Evolutionary conservation across 805 yeast species (phyloP), one percentile per base, ranked within the genome.

Genomic region (Lachancea thermotolerans): DNA sequence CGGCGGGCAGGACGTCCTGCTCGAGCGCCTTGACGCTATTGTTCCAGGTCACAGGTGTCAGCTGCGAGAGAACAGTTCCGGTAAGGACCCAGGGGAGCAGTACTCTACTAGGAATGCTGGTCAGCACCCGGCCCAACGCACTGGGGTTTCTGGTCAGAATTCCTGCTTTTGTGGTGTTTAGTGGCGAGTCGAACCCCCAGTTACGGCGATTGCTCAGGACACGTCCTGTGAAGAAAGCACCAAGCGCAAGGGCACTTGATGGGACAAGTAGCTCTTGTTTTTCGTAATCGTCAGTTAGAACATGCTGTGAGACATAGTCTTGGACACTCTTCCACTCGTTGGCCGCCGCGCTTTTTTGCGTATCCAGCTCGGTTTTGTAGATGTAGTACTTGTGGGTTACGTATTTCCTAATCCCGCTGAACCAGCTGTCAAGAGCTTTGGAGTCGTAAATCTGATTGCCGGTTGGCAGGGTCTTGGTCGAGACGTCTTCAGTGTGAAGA

Each of bases 221-320:
- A 32, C 59, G 54, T 4, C 66, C 64, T 10, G 53, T 45, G 43
- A 52, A 56, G 37, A 57, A 60, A 3, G 61, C 59, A 10, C 64
- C 59, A 1, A 59, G 42, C 1, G 67, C 52, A 4, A 54, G 31
- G 10, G 57, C 46, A 4, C 59, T 18, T 7, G 64, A 54, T 2
- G 66, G 64, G 6, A 60, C 57, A 4, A 62, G 18, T 8, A 49
- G 36, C 31, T 58, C 54, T 11, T 49, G 39, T 33, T 46, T 53
- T 42, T 63, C 68, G 17, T 39, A 32, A 8, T 46, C 33, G 39
- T 58, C 52, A 32, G 49, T 55, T n/a, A 60, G 52, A 11, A 62
- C 44, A 14, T 55, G 53, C 4, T 50, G 29, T 10, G 44, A 30
- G 32, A 54, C 35, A 37, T 54, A 58, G 10, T 50, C 46, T 37